Percentiles rank a stretch among this genome's conserved stretches.
These are phyloP conservation scores for Reutealis trisperma DNA, from an alignment of 345 rosid genomes.

Conservation along the genomic window DNA sequence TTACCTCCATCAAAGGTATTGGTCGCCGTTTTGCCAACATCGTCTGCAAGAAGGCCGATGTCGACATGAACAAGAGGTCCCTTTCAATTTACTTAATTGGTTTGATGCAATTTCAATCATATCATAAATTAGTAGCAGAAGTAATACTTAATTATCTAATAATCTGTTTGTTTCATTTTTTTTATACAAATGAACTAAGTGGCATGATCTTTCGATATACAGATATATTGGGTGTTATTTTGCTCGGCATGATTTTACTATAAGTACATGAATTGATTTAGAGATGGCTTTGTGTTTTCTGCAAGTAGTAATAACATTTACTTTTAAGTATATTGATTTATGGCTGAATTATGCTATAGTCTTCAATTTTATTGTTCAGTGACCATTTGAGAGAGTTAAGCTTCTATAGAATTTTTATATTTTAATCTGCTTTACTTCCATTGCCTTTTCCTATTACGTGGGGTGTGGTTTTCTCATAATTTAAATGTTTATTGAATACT, in stretches of 20 bases:
- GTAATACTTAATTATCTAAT: too few species aligned
- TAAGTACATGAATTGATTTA: not conserved
- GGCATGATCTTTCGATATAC: too few species aligned
- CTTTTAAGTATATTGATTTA: too few species aligned
- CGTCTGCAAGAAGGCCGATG: conserved; percentile 39
- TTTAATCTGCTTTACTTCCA: too few species aligned
- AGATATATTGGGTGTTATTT: not conserved
- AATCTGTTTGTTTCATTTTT: too few species aligned
- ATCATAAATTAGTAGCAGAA: not conserved
- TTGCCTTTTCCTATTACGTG: not conserved
- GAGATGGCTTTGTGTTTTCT: too few species aligned
- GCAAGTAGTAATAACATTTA: too few species aligned
- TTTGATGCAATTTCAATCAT: not conserved
- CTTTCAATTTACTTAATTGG: not conserved
- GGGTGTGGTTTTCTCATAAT: not conserved
- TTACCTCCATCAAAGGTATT: conserved; percentile 40
- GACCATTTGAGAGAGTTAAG: not conserved
- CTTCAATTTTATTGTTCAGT: not conserved
- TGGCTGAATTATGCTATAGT: not conserved
- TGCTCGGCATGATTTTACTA: not conserved
- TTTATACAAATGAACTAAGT: too few species aligned
- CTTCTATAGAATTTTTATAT: too few species aligned
- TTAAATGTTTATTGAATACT: not conserved
- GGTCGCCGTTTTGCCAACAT: conserved; percentile 42
- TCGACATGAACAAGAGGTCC: conserved; percentile 40